Base-by-base conservation (phyloP, 495 filamentous ascomycete genomes). In the Daldinia caldariorum region DNA sequence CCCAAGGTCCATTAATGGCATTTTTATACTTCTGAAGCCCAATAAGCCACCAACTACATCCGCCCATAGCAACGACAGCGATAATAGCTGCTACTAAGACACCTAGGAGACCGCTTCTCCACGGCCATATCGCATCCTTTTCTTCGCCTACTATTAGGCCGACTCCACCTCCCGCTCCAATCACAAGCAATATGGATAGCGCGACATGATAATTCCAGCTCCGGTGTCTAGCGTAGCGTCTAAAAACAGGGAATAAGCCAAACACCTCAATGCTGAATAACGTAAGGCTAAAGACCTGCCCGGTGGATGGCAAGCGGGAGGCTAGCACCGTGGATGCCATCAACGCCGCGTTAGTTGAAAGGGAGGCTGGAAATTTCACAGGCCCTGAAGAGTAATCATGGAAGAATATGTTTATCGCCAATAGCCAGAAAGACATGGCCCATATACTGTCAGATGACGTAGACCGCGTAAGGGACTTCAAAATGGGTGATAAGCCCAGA, bases 11-110 rank as follows among this genome's bases (percentile, higher is more conserved):
- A 74, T 92, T 92, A 62, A 99, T 97, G 77, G 97, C 95, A 80
- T 98, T 98, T 85, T 99, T 99, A 79, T 97, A 99, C 82, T 94
- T 94, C 80, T 99, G 95, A 78, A 99, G 79, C 51, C 92, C 91
- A 75, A 99, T 98, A 63, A 99, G 81, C 96, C 96, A 98, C 94
- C 93, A 97, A 72, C 91, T 94, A 76, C 94, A 97, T 45, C 92
- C 90, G 2, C 94, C 95, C 92, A 97, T 97, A 1, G 87, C 89
- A 34, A 97, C 70, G 1, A 79, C 74, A 3, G 87, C 86, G 2
- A 90, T 91, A 37, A 90, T 73, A 51, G 91, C 78, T 22, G 87
- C 86, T 5, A 94, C 92, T 5, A 97, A 76, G 41, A 97, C 84
- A 10, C 90, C 89, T 0, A 93, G 84, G 0, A 92, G 82, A 1